Evolutionary conservation across 1,284 basidiomycete species (phyloP).

Genomic region (Takashimella tepidaria): DNA sequence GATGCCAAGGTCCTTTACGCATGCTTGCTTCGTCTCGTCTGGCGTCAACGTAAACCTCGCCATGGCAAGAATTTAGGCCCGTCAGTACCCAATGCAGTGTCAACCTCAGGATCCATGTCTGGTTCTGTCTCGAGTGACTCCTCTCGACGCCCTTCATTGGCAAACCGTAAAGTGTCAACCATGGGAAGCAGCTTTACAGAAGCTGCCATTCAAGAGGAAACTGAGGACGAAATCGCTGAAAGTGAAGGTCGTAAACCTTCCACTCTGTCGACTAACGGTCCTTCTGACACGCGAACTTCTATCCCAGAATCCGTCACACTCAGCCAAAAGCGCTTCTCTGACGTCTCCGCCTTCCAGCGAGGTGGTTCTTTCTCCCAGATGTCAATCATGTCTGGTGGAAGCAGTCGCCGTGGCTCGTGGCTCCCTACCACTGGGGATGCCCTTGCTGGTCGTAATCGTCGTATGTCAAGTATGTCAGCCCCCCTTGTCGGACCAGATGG

Average conservation of each 20-base stretch:
- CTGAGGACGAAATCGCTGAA: conserved; percentile 5
- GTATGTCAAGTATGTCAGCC: conserved; percentile 30
- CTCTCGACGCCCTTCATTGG: background rate
- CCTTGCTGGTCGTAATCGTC: conserved; percentile 7
- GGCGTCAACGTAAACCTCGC: conserved; percentile 33
- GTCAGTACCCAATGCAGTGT: conserved; percentile 6
- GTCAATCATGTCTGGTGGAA: background rate
- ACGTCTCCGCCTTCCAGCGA: background rate
- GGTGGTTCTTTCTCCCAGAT: background rate
- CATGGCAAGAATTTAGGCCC: conserved; percentile 1
- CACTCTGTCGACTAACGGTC: background rate
- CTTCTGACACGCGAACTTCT: background rate
- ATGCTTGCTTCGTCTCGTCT: conserved; percentile 34
- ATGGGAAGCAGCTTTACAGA: background rate
- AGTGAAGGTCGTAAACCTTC: background rate
- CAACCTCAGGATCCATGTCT: background rate
- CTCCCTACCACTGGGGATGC: background rate
- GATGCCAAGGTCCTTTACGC: conserved; percentile 42
- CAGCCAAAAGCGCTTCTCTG: background rate
- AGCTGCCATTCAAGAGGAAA: conserved; percentile 12
- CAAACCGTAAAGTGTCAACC: background rate
- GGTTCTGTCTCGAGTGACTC: background rate
- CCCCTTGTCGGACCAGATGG: conserved; percentile 29
- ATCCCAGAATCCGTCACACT: background rate
- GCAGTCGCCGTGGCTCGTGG: background rate